Base-by-base conservation (phyloP, 257 asterid genomes). In the Nyctanthes arbortristis region DNA sequence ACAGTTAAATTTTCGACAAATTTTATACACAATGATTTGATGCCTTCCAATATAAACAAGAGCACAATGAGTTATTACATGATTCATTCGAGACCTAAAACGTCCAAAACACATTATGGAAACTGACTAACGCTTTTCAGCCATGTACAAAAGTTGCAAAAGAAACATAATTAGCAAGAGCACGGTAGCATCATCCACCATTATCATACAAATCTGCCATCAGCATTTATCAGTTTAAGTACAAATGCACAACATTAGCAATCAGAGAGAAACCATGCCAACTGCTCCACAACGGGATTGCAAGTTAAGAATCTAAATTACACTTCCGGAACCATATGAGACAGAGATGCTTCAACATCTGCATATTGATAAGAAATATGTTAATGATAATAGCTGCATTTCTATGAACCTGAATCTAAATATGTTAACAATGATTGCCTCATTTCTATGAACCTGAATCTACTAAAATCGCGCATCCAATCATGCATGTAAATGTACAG, bases 101-200 rank as follows among this genome's bases (percentile, higher is more conserved):
- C 30, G 29, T 20, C 6, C 59, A 14, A 1, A 54, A 72, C 75
- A 54, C 47, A 68, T 43, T 60, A 56, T 68, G 32, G 33, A 56
- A 35, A 57, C 70, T 45, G 32, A 71, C 78, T 32, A 63, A 63
- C 25, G 37, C 36, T 24, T 32, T 78, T 79, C 73, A 71, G 58
- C 75, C 55, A 67, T 66, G 36, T 68, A 67, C 76, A 65, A 27
- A 70, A 71, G 59, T 35, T 61, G 58, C 22, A 20, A 43, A 62
- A 60, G 10, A 35, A 52, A 14, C 32, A 45, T 57, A 0, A 54
- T 32, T 73, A 57, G 61, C 74, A 52, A 32, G 70, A 58, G 65
- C 72, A n/a, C n/a, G n/a, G n/a, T n/a, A n/a, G n/a, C n/a, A n/a
- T n/a, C n/a, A 63, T 52, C 74, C 61, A 67, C 54, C 8, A 22